Conservation (phyloP, 1,284 basidiomycete species). For the Polyporus tsugae region DNA sequence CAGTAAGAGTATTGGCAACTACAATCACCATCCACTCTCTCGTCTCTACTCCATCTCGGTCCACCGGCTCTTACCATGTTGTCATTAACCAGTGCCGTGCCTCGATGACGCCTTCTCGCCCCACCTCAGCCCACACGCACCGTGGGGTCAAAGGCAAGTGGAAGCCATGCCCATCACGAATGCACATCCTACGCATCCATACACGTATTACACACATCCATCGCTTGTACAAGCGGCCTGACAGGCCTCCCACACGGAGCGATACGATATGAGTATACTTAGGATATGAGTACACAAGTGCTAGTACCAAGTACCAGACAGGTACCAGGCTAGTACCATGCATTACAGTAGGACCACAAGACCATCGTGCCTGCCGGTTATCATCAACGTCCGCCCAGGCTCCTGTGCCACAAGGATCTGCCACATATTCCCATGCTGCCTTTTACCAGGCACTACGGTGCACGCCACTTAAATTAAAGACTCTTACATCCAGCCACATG, state of each 20-base stretch:
- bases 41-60: not conserved
- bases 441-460: not conserved
- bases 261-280: not conserved
- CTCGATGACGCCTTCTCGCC: not conserved
- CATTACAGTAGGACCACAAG: not conserved
- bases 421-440: constrained; percentile 1
- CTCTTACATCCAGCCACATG: not conserved
- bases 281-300: not conserved
- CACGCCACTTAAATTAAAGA: too few relatives aligned
- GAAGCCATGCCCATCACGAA: not conserved
- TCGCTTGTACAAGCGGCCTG: not conserved
- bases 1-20: not conserved
- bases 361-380: not conserved
- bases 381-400: not conserved
- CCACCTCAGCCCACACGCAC: not conserved
- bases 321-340: not conserved
- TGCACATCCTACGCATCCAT: not conserved
- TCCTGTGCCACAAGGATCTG: not conserved
- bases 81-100: not conserved
- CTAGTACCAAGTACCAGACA: not conserved
- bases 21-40: not conserved
- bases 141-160: not conserved
- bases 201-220: too few relatives aligned
- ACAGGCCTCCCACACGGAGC: not conserved
- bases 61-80: not conserved